phyloP scores from a whole-genome alignment of 495 filamentous ascomycete species.

The Pyrenula aspistea region DNA sequence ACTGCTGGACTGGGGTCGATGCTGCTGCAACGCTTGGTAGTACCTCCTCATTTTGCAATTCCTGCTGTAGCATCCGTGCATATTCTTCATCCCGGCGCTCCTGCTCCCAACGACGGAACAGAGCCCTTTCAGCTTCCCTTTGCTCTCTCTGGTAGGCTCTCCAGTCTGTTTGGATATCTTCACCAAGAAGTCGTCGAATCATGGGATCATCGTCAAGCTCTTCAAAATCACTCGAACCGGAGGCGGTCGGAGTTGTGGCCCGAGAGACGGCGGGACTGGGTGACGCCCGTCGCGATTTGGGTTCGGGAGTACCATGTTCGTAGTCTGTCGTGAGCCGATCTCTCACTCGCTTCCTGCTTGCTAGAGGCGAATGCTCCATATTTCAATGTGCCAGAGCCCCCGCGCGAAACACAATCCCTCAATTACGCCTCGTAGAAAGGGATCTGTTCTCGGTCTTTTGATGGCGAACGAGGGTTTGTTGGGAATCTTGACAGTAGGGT shows the following conservation, averaged over 20 bases:
- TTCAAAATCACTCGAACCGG: slow-evolving; percentile 8
- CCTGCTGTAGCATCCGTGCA: slow-evolving; percentile 27
- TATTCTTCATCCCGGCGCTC: slow-evolving; percentile 35
- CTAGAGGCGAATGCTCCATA: not conserved
- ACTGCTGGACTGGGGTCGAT: slow-evolving; percentile 1
- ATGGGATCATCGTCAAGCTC: not conserved
- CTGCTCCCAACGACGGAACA: slow-evolving; percentile 20
- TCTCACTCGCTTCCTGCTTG: not conserved
- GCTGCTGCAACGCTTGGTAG: slow-evolving; percentile 3
- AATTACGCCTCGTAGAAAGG: too few relatives aligned
- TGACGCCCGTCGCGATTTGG: slow-evolving; percentile 12
- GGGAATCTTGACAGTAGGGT: too few relatives aligned
- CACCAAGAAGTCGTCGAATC: slow-evolving; percentile 5
- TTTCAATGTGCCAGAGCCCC: too few relatives aligned
- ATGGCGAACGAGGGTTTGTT: too few relatives aligned
- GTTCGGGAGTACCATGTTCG: not conserved
- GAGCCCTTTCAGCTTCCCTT: slow-evolving; percentile 20
- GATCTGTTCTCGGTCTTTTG: too few relatives aligned
- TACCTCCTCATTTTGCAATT: slow-evolving; percentile 3
- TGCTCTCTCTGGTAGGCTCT: slow-evolving; percentile 20
- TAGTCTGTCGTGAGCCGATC: not conserved
- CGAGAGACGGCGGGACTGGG: slow-evolving; percentile 19
- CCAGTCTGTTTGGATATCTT: slow-evolving; percentile 8
- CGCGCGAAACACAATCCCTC: too few relatives aligned
- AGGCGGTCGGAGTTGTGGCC: slow-evolving; percentile 16